A percentile compares a stretch with the other conserved stretches of the same genome.
phyloP scores from a whole-genome alignment of 1,284 basidiomycete genomes.

The Fomitopsis pinicola region DNA sequence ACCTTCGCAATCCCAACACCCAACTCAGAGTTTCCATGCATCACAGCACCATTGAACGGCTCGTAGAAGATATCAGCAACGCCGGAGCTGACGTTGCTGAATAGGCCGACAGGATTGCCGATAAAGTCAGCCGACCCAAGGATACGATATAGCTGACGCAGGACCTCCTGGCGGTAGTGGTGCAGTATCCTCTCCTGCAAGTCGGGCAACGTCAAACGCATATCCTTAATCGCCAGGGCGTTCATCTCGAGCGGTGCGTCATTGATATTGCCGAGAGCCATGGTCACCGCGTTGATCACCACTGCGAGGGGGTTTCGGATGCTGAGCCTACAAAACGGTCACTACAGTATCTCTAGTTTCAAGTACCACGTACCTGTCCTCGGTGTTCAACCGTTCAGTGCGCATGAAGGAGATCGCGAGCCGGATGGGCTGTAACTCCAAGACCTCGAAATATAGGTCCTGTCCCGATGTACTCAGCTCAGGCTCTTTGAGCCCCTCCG shows the following conservation, averaged over 20 bases:
- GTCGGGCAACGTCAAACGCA: conserved; percentile 83
- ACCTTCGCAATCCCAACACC: conserved; percentile 98
- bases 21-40: conserved; percentile 95
- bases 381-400: conserved; percentile 89
- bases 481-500: conserved; percentile 81
- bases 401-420: conserved; percentile 96
- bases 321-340: conserved; percentile 51
- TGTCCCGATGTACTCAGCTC: conserved; percentile 57
- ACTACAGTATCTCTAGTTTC: conserved; percentile 5
- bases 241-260: conserved; percentile 96
- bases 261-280: conserved; percentile 97
- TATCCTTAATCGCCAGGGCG: conserved; percentile 92
- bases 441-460: conserved; percentile 93
- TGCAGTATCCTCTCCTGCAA: conserved; percentile 84
- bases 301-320: conserved; percentile 92
- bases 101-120: conserved; percentile 90
- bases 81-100: conserved; percentile 99
- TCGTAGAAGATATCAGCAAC: conserved; percentile 99
- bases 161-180: conserved; percentile 93
- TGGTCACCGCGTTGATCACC: conserved; percentile 91
- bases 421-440: conserved; percentile 95
- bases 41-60: conserved; percentile 95
- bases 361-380: conserved; percentile 72
- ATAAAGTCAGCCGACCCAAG: conserved; percentile 97
- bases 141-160: conserved; percentile 94